Evolutionary conservation across 768 basidiomycete species (phyloP).

Genomic region (Polyporus arcularius): DNA sequence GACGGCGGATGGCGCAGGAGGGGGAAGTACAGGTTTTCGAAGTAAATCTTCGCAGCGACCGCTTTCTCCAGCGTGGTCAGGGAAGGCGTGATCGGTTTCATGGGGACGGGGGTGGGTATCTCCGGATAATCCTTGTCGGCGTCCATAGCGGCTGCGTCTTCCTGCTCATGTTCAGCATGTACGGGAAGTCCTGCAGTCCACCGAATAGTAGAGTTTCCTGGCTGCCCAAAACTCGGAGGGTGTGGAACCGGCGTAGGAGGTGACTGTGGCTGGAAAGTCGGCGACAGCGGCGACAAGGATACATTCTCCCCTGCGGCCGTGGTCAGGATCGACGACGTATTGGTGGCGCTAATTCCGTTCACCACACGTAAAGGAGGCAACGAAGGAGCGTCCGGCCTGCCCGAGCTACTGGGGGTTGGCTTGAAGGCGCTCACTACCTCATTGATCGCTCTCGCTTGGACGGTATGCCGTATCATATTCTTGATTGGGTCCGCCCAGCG

Average conservation of each 20-base stretch:
- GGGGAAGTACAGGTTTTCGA: slow-evolving; percentile 88
- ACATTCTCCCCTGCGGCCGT: slow-evolving; percentile 77
- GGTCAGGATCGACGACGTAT: slow-evolving; percentile 68
- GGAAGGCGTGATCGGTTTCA: slow-evolving; percentile 76
- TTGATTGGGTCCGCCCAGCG: slow-evolving; percentile 90
- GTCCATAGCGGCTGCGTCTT: slow-evolving; percentile 43
- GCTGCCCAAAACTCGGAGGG: slow-evolving; percentile 44
- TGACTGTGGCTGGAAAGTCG: slow-evolving; percentile 26
- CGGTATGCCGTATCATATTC: slow-evolving; percentile 63
- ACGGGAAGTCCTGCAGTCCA: slow-evolving; percentile 61
- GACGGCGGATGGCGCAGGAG: slow-evolving; percentile 83
- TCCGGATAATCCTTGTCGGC: slow-evolving; percentile 30
- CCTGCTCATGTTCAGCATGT: slow-evolving; percentile 70
- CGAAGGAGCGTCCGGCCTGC: slow-evolving; percentile 42
- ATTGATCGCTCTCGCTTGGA: slow-evolving; percentile 73
- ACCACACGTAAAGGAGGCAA: slow-evolving; percentile 68
- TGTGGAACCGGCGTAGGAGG: slow-evolving; percentile 29
- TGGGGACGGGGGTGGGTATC: slow-evolving; percentile 39
- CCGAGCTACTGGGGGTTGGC: slow-evolving; percentile 48
- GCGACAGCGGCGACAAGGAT: slow-evolving; percentile 39
- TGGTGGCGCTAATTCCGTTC: slow-evolving; percentile 71
- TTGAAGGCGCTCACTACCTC: slow-evolving; percentile 74
- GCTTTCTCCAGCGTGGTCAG: slow-evolving; percentile 92
- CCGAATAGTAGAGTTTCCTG: slow-evolving; percentile 60
- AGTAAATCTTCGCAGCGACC: slow-evolving; percentile 89